Conservation (phyloP, 768 basidiomycete species). For the Leccinum longicurvipes region DNA sequence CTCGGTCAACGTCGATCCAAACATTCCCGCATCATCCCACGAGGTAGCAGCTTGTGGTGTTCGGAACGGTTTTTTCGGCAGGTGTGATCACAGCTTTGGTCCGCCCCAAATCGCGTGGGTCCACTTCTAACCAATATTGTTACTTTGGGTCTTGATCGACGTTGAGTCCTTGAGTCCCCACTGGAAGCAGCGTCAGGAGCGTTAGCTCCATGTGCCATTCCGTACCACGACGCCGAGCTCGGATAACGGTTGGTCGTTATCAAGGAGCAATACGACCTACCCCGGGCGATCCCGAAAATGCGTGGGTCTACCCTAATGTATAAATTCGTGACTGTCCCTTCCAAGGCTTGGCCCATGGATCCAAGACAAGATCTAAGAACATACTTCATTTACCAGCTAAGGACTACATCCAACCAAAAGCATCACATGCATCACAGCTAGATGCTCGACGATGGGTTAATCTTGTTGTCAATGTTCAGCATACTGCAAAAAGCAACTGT, state of each 20-base stretch:
- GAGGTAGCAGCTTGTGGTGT: too few species aligned
- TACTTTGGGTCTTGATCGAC: slow-evolving; percentile 69
- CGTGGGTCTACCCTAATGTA: too few species aligned
- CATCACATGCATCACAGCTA: background rate
- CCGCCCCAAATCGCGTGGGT: slow-evolving; percentile 69
- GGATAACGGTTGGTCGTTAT: slow-evolving; percentile 6
- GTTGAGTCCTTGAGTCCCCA: slow-evolving; percentile 76
- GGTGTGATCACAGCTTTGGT: slow-evolving; percentile 78
- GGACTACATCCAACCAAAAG: background rate
- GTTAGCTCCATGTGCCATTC: slow-evolving; percentile 54
- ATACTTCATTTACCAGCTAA: background rate
- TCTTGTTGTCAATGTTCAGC: slow-evolving; percentile 74
- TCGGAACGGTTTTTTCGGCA: slow-evolving; percentile 74
- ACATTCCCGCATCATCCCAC: background rate
- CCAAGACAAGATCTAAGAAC: background rate
- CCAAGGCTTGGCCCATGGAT: background rate
- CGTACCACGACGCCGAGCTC: slow-evolving; percentile 22
- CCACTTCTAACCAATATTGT: slow-evolving; percentile 80
- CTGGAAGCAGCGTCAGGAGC: slow-evolving; percentile 30
- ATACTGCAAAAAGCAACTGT: slow-evolving; percentile 82
- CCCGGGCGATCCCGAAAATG: too few species aligned
- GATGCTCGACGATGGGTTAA: slow-evolving; percentile 35
- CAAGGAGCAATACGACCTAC: too few species aligned
- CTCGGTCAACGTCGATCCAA: background rate
- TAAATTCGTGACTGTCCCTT: too few species aligned